These are phyloP conservation scores for Pythium plurisporium DNA, from an alignment of 352 stramenopile genomes.

Conservation along the genomic window DNA sequence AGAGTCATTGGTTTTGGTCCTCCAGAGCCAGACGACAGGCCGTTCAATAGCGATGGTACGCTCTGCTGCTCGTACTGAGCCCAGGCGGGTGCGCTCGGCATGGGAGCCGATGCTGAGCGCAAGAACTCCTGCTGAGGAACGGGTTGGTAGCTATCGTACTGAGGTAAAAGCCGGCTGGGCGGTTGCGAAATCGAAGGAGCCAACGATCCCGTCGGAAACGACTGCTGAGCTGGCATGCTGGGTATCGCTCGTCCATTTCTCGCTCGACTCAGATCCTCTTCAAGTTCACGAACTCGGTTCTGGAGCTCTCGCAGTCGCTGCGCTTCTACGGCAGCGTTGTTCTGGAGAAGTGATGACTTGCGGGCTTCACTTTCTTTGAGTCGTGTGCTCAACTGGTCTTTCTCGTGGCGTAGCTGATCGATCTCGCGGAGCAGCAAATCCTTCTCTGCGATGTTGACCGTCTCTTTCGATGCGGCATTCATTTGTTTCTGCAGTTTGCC, in stretches of 20 bases:
- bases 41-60: constrained; percentile 4
- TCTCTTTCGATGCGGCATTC: constrained; percentile 34
- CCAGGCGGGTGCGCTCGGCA: not conserved
- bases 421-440: constrained; percentile 35
- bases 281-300: constrained; percentile 25
- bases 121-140: not conserved
- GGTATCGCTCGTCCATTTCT: not conserved
- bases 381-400: constrained; percentile 26
- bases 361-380: constrained; percentile 25
- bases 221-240: not conserved
- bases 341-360: constrained; percentile 13
- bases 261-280: constrained; percentile 21
- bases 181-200: not conserved
- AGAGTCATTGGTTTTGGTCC: constrained; percentile 18
- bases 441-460: constrained; percentile 23
- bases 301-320: constrained; percentile 21
- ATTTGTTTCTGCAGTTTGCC: constrained; percentile 42
- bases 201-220: not conserved
- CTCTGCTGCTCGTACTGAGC: not conserved
- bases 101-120: not conserved
- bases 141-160: not conserved
- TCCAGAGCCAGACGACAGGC: not conserved
- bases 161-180: not conserved
- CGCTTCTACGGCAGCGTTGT: constrained; percentile 11
- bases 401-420: constrained; percentile 28